Evolutionary conservation across 2,329 filamentous ascomycete genomes (phyloP), one percentile per base, ranked within the genome.

Genomic region (Diaporthe sp.): DNA sequence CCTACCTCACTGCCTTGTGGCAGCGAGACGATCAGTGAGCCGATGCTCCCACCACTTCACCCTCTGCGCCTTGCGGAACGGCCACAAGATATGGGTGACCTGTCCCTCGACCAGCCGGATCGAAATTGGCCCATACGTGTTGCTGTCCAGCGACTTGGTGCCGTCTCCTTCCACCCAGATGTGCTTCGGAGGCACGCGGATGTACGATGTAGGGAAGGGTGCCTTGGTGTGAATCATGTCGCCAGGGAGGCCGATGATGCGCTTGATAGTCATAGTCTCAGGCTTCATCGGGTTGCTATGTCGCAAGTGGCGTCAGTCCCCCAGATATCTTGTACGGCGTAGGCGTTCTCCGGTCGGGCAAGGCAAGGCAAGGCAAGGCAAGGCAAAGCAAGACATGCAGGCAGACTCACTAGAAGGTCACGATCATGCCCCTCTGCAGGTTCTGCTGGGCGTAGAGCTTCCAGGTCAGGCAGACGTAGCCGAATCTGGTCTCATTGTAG

Each of bases 161-260:
- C 91, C 90, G 82, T 99, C 97, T 1, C 97, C 97, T 83, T 98
- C 96, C 1, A 99, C 92, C 97, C 97, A 99, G 39, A 98, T 89
- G 86, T 98, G 96, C 25, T 95, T 95, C 77, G 89, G 89, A 7
- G 96, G 96, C 31, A 99, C 90, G 77, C 89, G 88, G 61, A 94
- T 86, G 12, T 84, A 87, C 1, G 85, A 79, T 22, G 88, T 83
- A 12, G 90, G 88, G 81, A 92, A 93, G 25, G 92, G 92, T 72
- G 87, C 83, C 75, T 90, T 88, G 55, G 94, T 94, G 73, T 86
- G 88, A 42, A 98, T 91, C 1, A 91, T 87, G 82, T 98, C 96
- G 13, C 96, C 95, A 71, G 93, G 92, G 5, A 98, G 81, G 0
- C 91, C 97, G 37, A 98, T 88, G 15, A 99, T 90, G 55, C 97